Evolutionary conservation across 495 filamentous ascomycete genomes (phyloP).

Genomic region (Hypoxylon intermedium): DNA sequence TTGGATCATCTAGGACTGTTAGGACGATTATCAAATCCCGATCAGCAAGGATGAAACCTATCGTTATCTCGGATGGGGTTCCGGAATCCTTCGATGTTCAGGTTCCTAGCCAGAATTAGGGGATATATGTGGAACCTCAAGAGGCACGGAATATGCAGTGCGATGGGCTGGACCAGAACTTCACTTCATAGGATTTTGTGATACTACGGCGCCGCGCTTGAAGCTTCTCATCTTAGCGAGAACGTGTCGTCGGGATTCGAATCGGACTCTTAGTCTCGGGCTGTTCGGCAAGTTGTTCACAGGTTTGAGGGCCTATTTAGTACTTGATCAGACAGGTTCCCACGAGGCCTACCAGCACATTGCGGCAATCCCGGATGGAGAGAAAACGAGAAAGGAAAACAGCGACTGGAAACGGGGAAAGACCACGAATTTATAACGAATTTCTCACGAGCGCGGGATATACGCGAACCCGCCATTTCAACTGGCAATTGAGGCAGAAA

Average conservation of each 20-base stretch:
- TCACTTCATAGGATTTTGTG: neutral
- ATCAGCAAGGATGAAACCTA: constrained; percentile 4
- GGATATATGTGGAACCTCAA: constrained; percentile 17
- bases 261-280: neutral
- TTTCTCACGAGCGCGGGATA: neutral
- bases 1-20: neutral
- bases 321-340: neutral
- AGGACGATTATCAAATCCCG: neutral
- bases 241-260: neutral
- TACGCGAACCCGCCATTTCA: constrained; percentile 14
- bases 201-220: neutral
- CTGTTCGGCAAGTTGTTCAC: neutral
- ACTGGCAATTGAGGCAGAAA: neutral
- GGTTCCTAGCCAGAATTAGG: constrained; percentile 17
- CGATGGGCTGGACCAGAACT: constrained; percentile 7
- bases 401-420: neutral
- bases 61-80: constrained; percentile 18
- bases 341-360: too few species aligned
- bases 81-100: constrained; percentile 9
- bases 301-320: neutral
- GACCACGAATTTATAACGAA: constrained; percentile 7
- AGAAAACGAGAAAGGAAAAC: neutral
- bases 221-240: neutral
- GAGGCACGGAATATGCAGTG: constrained; percentile 15
- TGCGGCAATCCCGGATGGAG: neutral